Conservation (phyloP, 768 basidiomycete species). For the Suillus luteus region DNA sequence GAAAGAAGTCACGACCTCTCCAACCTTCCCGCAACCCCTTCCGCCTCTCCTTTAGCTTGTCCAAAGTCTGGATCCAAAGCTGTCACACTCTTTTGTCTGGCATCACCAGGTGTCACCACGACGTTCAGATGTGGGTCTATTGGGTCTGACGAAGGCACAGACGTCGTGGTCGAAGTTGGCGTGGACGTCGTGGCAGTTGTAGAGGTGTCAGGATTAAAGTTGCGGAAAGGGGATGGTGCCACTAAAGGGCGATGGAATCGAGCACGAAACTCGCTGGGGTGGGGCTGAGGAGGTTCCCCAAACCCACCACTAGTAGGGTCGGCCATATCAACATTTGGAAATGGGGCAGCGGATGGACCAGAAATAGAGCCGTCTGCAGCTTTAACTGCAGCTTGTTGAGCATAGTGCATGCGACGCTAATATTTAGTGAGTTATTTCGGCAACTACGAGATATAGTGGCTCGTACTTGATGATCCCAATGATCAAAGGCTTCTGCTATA, state of each 20-base stretch:
- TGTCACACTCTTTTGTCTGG: constrained; percentile 24
- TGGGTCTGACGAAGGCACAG: constrained; percentile 34
- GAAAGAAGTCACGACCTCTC: constrained; percentile 19
- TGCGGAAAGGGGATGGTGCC: constrained; percentile 62
- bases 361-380: constrained; percentile 30
- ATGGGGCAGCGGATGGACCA: constrained; percentile 31
- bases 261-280: constrained; percentile 59
- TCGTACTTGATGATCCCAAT: constrained; percentile 80
- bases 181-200: constrained; percentile 35
- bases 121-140: constrained; percentile 35
- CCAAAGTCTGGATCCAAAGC: constrained; percentile 28
- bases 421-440: constrained; percentile 3
- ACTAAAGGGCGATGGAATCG: constrained; percentile 64
- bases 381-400: constrained; percentile 37
- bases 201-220: constrained; percentile 30
- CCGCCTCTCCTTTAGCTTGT: constrained; percentile 25
- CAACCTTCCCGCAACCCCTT: constrained; percentile 25
- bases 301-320: constrained; percentile 33
- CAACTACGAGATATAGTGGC: constrained; percentile 12
- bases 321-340: constrained; percentile 33
- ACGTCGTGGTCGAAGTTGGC: constrained; percentile 37
- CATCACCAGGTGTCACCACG: constrained; percentile 29
- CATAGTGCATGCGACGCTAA: constrained; percentile 52
- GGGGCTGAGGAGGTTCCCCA: constrained; percentile 32
- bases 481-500: constrained; percentile 84